Conservation (phyloP, 768 basidiomycete genomes). For the Dioszegia hungarica region DNA sequence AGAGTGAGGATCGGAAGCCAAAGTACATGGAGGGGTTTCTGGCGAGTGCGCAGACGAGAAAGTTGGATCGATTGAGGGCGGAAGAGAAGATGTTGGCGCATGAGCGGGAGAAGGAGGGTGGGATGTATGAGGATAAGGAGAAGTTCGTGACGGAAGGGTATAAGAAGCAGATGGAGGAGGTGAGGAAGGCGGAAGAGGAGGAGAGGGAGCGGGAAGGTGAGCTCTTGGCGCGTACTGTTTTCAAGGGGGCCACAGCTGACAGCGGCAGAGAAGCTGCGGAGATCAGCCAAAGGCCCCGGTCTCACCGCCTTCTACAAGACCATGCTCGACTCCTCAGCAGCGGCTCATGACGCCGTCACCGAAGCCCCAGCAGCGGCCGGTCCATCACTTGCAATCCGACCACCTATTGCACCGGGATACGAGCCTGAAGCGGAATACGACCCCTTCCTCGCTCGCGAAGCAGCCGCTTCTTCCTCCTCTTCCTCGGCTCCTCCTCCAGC, state of each 20-base stretch:
- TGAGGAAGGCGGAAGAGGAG: constrained; percentile 85
- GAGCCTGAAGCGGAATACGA: constrained; percentile 47
- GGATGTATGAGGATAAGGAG: constrained; percentile 89
- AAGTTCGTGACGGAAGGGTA: constrained; percentile 97
- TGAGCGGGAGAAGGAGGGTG: constrained; percentile 88
- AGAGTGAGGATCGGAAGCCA: constrained; percentile 77
- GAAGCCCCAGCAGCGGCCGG: constrained; percentile 52
- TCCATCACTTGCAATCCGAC: constrained; percentile 41
- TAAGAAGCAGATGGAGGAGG: constrained; percentile 90
- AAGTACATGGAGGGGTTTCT: constrained; percentile 86
- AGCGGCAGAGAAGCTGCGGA: constrained; percentile 42
- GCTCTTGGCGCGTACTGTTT: constrained; percentile 35
- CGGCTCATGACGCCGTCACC: constrained; percentile 73
- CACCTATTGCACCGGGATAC: constrained; percentile 22
- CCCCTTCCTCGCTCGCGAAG: constrained; percentile 39
- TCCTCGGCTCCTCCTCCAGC: background rate
- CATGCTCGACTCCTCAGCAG: constrained; percentile 47
- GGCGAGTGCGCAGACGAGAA: constrained; percentile 74
- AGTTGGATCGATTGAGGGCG: constrained; percentile 80
- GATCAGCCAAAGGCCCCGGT: constrained; percentile 47
- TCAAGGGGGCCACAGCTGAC: background rate
- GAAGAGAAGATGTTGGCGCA: constrained; percentile 97
- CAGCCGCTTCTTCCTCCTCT: background rate
- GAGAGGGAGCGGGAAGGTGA: constrained; percentile 81
- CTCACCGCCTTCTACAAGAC: constrained; percentile 48